Base-by-base conservation (phyloP, 2,329 filamentous ascomycete species). In the Septoria petroselini region DNA sequence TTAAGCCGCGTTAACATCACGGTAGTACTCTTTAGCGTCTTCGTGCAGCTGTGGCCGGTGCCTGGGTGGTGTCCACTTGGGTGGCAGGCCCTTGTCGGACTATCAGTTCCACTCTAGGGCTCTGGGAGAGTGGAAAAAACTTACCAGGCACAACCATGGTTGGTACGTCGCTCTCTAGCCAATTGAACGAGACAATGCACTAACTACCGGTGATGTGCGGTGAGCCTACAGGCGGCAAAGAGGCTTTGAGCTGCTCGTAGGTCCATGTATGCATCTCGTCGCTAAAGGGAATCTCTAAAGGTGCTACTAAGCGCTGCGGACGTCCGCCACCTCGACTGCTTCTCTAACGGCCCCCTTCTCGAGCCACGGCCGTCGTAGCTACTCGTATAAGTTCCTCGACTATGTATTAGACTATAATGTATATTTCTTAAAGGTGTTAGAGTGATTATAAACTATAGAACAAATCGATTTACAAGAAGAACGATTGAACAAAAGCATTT, bases 171-270 rank as follows among this genome's bases (percentile, higher is more conserved):
- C 37, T 51, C 21, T 67, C 65, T 4, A 76, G 29, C 77, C 76
- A 80, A 56, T 75, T 80, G 66, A 77, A 81, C 0, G 77, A 80
- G 15, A 73, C 70, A 23, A 78, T 58, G 59, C 73, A 73, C 33
- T 71, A 49, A 52, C 50, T 50, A 9, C 50, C 33, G 2, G 35
- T 53, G 50, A 60, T 55, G 3, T 14, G 30, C 8, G 30, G 30
- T 14, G 30, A 33, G 8, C 30, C 14, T 14, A 3, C 30, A 33
- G 5, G 11, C 30, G 8, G 30, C 30, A 11, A 6, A 33, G 30
- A 33, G 1, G 11, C 14, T 11, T 33, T 9, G 11, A 33, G 11
- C 30, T 33, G 30, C 30, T 33, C 30, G 30, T 33, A 33, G 30
- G 30, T 33, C 30, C 12, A 33, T 4, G 30, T 9, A 33, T 14